Evolutionary conservation across 2,329 filamentous ascomycete species (phyloP).

Genomic region (Arthrobotrys iridis): DNA sequence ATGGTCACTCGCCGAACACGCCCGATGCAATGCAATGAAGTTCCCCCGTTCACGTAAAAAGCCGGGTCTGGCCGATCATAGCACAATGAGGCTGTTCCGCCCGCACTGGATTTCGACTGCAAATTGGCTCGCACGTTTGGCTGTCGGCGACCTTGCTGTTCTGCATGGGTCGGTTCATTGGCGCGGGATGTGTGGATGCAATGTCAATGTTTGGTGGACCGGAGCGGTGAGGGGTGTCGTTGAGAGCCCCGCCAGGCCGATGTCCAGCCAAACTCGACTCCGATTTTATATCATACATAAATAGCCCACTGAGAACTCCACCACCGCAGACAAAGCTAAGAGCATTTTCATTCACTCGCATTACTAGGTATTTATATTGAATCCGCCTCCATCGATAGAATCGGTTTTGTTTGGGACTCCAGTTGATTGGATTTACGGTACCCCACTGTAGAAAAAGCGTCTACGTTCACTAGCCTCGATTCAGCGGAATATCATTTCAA

Average conservation of each 20-base stretch:
- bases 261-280: neutral
- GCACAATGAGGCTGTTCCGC: neutral
- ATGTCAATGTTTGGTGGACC: neutral
- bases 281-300: slow-evolving; percentile 42
- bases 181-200: slow-evolving; percentile 28
- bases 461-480: slow-evolving; percentile 22
- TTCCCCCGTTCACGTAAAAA: slow-evolving; percentile 8
- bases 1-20: slow-evolving; percentile 28
- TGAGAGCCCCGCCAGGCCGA: slow-evolving; percentile 46
- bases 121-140: slow-evolving; percentile 10
- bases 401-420: neutral
- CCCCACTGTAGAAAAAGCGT: neutral
- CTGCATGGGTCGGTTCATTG: slow-evolving; percentile 37
- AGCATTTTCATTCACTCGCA: neutral
- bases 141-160: slow-evolving; percentile 20
- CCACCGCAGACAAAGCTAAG: neutral
- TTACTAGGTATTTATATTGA: slow-evolving; percentile 8
- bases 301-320: neutral
- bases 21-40: neutral
- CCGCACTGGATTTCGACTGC: neutral
- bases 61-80: slow-evolving; percentile 23
- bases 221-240: neutral
- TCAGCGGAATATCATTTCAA: neutral
- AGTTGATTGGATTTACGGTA: neutral
- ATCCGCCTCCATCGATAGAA: slow-evolving; percentile 7